These are phyloP conservation scores for Phytophthora nicotianae DNA, from an alignment of 352 stramenopile species.

Conservation along the genomic window DNA sequence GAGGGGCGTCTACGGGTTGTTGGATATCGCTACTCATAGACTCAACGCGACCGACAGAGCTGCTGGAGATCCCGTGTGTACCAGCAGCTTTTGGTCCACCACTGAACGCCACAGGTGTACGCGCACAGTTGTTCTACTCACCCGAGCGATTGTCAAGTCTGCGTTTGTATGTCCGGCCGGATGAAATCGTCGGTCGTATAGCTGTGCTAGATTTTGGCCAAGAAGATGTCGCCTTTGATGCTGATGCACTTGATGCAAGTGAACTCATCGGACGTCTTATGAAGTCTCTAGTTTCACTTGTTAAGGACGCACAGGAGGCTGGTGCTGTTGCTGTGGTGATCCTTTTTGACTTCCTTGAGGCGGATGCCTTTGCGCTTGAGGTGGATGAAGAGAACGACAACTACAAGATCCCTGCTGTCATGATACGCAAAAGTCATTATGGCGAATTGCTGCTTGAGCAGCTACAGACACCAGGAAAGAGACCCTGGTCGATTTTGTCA, in stretches of 20 bases:
- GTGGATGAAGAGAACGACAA: conserved; percentile 50
- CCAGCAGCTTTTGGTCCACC: conserved; percentile 57
- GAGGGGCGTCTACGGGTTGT: conserved; percentile 56
- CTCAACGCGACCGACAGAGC: conserved; percentile 24
- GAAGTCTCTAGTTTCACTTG: conserved; percentile 68
- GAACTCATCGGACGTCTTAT: conserved; percentile 72
- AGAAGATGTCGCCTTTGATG: conserved; percentile 58
- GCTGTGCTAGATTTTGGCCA: conserved; percentile 77
- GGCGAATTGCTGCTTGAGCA: conserved; percentile 64
- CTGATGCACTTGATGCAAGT: conserved; percentile 55
- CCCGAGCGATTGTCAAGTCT: conserved; percentile 66
- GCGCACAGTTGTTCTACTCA: conserved; percentile 64
- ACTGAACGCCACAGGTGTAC: conserved; percentile 41
- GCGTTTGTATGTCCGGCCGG: conserved; percentile 66
- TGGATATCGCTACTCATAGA: conserved; percentile 56
- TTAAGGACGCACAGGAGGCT: conserved; percentile 71
- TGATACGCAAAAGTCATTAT: conserved; percentile 63
- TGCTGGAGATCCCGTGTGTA: conserved; percentile 66
- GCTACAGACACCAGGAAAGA: conserved; percentile 37
- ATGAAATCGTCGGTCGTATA: conserved; percentile 66
- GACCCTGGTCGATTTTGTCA: conserved; percentile 53
- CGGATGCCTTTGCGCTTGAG: conserved; percentile 68
- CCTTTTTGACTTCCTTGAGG: conserved; percentile 75
- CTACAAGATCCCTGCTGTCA: conserved; percentile 68
- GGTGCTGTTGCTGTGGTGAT: conserved; percentile 60